Base-by-base conservation (phyloP, 1,284 basidiomycete species). In the Calocybe gambosa region DNA sequence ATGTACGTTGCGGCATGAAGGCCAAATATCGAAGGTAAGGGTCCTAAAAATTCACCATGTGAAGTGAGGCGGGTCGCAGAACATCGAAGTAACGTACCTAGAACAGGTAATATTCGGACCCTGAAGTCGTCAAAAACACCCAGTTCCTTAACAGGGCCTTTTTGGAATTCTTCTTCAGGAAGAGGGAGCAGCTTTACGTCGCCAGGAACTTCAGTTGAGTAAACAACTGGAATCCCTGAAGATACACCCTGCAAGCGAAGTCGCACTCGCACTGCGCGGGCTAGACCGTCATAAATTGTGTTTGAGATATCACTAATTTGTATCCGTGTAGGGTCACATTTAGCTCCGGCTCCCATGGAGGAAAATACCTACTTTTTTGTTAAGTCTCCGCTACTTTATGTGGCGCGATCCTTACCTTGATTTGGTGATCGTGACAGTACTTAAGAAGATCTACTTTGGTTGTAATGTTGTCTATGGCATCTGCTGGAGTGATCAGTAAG, bases 331-430 rank as follows among this genome's bases (percentile, higher is more conserved):
- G 96, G 93, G 63, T 99, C 96, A 50, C 78, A 79, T 69, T 99
- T 99, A 5, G 94, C 90, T n/a, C 94, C 88, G 0, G 95, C 92
- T 35, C 96, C 96, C 92, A 99, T 96, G 15, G 92, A 93, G 1
- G 93, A 90, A 65, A 99, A 96, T 15, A 96, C 87, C 84, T 87
- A 51, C 26, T 7, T 40, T 26, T 19, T 20, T 29, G 34, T 33
- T 15, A 19, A 43, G 40, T 37, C n/a, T 7, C 29, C 16, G 15
- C 31, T 28, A 10, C 40, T 21, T 10, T 16, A 19, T 21, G 38
- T 21, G 19, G 42, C 40, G 6, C 16, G 12, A n/a, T 44, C 21
- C 61, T 1, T 45, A 83, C 85, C 70, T 89, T 89, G 64, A 93
- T 82, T 28, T 73, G 62, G 53, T 83, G 73, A 49, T 83, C 76